Base-by-base conservation (phyloP, 1,284 basidiomycete species). In the Sporisorium scitamineum region DNA sequence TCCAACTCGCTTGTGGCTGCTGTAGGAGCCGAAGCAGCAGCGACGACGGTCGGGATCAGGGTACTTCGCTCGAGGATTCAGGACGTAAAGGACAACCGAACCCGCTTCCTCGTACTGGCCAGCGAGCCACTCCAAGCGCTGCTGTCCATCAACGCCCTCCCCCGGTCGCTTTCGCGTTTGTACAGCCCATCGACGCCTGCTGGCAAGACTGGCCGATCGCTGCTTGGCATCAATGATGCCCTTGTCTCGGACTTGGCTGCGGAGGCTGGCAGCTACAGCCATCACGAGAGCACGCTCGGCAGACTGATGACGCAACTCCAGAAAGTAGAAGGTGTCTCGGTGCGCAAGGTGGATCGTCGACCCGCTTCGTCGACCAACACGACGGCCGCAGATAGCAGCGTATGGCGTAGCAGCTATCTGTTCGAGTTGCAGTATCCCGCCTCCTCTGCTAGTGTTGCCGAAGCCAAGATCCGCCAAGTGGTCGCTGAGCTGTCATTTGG, bases 61-160 rank as follows among this genome's bases (percentile, higher is more conserved):
- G 62, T 77, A 44, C 63, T 77, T 34, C 59, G 66, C 7, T 68
- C 66, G 27, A 45, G 54, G 29, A 77, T 77, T 27, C 75, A 77
- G 48, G 75, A 77, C 20, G 60, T 66, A 16, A 54, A 63, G 32
- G 66, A 77, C 75, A 77, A 77, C 51, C 62, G 67, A 37, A 77
- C 75, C 9, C 61, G 75, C 24, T 77, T 77, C 57, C 37, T 77
- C 10, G 60, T 77, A 13, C 47, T 77, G 39, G 61, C 70, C 5
- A 76, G 74, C 45, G 74, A 76, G 56, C 74, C 74, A 5, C 57
- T 62, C 2, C 45, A 69, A 37, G 53, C 27, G 13, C 31, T 73
- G 63, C 48, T 69, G 29, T 48, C 59, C 27, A 29, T 57, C 52
- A 47, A 67, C 16, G 54, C 66, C 6, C 58, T 77, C 18, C 70